These are phyloP conservation scores for Lumnitzera littorea DNA, from an alignment of 345 rosid genomes.

Conservation along the genomic window DNA sequence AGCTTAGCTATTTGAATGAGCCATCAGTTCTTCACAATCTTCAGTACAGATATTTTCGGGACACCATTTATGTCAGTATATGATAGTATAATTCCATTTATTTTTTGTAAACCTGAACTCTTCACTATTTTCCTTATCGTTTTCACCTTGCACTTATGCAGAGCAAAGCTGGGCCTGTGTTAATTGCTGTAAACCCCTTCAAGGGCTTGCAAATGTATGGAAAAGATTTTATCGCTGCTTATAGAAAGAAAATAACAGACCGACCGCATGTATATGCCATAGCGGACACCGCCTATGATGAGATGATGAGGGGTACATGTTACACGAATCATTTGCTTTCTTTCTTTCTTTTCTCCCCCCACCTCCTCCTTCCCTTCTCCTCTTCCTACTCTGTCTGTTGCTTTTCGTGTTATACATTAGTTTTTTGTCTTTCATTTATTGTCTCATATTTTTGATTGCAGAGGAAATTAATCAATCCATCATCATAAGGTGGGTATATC, in stretches of 20 bases:
- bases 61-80: constrained; percentile 77
- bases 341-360: constrained; percentile 4
- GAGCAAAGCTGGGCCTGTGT: constrained; percentile 94
- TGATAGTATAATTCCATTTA: constrained; percentile 6
- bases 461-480: constrained; percentile 83
- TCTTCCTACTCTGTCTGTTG: not conserved
- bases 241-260: constrained; percentile 51
- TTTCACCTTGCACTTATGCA: constrained; percentile 16
- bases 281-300: constrained; percentile 74
- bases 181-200: constrained; percentile 88
- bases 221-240: constrained; percentile 41
- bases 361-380: too few relatives aligned
- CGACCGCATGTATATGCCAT: constrained; percentile 79
- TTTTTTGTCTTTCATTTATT: constrained; percentile 11
- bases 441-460: constrained; percentile 25
- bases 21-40: constrained; percentile 90
- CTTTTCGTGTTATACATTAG: constrained; percentile 2
- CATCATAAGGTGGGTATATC: constrained; percentile 71
- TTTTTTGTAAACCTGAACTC: constrained; percentile 5
- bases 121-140: constrained; percentile 8
- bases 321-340: constrained; percentile 10
- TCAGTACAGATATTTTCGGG: constrained; percentile 64
- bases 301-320: constrained; percentile 81
- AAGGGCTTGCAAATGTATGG: constrained; percentile 64
- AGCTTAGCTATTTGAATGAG: constrained; percentile 92